A percentile compares a stretch with the other conserved stretches of the same genome.
Evolutionary conservation across 164 flowering plant genomes (phyloP).

Genomic region (Litsea cubeba): DNA sequence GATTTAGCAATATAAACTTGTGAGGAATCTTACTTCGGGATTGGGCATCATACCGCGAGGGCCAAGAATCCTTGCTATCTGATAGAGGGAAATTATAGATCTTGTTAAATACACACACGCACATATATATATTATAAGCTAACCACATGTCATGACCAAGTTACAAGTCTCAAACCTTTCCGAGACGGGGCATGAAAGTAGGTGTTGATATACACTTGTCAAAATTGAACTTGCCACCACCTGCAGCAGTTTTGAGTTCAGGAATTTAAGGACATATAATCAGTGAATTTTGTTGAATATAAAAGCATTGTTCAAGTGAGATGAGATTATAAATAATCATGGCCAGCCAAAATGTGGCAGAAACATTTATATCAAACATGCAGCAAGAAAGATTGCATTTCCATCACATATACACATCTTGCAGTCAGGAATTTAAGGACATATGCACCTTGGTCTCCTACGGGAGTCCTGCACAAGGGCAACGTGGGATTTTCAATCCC

Average conservation of each 20-base stretch:
- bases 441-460: too few species aligned
- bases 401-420: too few species aligned
- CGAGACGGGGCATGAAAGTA: constrained; percentile 54
- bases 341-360: too few species aligned
- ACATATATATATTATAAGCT: not conserved
- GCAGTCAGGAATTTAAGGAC: too few species aligned
- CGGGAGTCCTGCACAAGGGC: too few species aligned
- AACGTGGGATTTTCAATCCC: too few species aligned
- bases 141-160: not conserved
- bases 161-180: constrained; percentile 44
- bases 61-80: constrained; percentile 72
- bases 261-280: not conserved
- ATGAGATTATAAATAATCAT: too few species aligned
- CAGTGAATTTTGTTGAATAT: not conserved
- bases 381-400: too few species aligned
- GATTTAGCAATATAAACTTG: not conserved
- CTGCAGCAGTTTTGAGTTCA: constrained; percentile 33
- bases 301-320: too few species aligned
- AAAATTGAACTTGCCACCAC: constrained; percentile 61
- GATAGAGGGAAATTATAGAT: constrained; percentile 17
- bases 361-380: too few species aligned
- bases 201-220: constrained; percentile 85
- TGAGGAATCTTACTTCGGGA: constrained; percentile 50
- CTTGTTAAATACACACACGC: not conserved
- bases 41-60: constrained; percentile 78